These are phyloP conservation scores for Margaritispora aquatica DNA, from an alignment of 495 filamentous ascomycete species.

Conservation along the genomic window DNA sequence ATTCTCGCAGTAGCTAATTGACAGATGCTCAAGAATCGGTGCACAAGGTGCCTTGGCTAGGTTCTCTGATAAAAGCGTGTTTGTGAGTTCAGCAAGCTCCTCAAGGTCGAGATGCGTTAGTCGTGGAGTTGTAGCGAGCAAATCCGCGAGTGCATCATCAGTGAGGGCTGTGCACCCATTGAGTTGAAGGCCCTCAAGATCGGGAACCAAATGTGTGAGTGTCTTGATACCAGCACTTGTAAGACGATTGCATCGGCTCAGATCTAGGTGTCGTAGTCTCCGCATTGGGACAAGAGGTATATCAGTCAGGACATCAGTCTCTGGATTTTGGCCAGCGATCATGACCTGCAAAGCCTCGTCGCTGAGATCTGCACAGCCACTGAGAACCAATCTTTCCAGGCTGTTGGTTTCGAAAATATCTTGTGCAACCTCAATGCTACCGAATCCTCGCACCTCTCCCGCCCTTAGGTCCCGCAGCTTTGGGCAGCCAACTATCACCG, in stretches of 20 bases:
- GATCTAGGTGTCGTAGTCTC: constrained; percentile 74
- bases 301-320: constrained; percentile 71
- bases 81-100: constrained; percentile 72
- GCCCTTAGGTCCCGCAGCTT: constrained; percentile 74
- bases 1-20: constrained; percentile 82
- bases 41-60: constrained; percentile 72
- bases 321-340: constrained; percentile 64
- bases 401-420: constrained; percentile 74
- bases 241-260: constrained; percentile 69
- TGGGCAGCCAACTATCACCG: constrained; percentile 64
- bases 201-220: constrained; percentile 68
- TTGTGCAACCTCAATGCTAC: constrained; percentile 59
- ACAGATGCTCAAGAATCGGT: constrained; percentile 65
- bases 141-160: constrained; percentile 63
- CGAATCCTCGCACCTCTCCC: constrained; percentile 75
- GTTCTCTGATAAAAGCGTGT: constrained; percentile 58
- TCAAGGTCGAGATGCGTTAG: constrained; percentile 89
- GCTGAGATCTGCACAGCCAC: constrained; percentile 67
- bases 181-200: constrained; percentile 75
- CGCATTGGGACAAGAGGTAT: constrained; percentile 72
- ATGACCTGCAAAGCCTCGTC: constrained; percentile 67
- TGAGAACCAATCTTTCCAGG: constrained; percentile 71
- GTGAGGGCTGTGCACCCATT: constrained; percentile 64
- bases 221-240: constrained; percentile 62
- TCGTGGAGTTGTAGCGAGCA: constrained; percentile 66